Conservation (phyloP, 805 yeast species). For the Metahyphopichia silvanorum region DNA sequence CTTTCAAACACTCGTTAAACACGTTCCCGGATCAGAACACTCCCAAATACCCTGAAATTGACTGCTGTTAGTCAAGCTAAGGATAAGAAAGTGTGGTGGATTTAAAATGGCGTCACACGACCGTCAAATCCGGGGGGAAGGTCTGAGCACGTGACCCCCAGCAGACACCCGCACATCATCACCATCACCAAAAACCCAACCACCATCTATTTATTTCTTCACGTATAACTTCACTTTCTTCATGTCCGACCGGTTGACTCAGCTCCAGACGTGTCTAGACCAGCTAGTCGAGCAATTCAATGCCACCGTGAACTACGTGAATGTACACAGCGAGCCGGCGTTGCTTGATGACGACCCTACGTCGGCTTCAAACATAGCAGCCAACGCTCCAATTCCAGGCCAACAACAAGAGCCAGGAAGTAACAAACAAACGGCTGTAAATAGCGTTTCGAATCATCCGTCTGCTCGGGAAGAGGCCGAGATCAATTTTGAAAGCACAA, state of each 20-base stretch:
- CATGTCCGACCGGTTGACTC: slow-evolving; percentile 88
- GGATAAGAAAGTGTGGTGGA: no score
- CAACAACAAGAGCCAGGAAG: slow-evolving; percentile 9
- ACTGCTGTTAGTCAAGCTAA: no score
- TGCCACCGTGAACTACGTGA: slow-evolving; percentile 72
- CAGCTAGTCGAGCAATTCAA: slow-evolving; percentile 77
- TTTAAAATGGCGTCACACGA: no score
- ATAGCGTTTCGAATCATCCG: slow-evolving; percentile 13
- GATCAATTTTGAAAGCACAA: slow-evolving; percentile 39
- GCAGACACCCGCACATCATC: neutral
- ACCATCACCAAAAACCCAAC: neutral
- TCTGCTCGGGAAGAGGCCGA: slow-evolving; percentile 13
- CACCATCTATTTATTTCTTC: neutral
- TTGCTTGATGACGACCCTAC: slow-evolving; percentile 62
- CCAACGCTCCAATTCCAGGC: slow-evolving; percentile 50
- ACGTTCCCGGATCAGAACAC: no score
- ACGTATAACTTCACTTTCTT: neutral
- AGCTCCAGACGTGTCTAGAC: slow-evolving; percentile 84
- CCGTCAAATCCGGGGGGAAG: no score
- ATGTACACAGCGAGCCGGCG: slow-evolving; percentile 34
- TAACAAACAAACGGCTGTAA: slow-evolving; percentile 8
- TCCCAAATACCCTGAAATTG: no score
- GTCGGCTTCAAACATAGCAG: slow-evolving; percentile 61
- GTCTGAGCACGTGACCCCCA: no score
- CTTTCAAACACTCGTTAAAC: no score